phyloP scores from a whole-genome alignment of 2,329 filamentous ascomycete genomes.

The Colletotrichum gloeosporioides region DNA sequence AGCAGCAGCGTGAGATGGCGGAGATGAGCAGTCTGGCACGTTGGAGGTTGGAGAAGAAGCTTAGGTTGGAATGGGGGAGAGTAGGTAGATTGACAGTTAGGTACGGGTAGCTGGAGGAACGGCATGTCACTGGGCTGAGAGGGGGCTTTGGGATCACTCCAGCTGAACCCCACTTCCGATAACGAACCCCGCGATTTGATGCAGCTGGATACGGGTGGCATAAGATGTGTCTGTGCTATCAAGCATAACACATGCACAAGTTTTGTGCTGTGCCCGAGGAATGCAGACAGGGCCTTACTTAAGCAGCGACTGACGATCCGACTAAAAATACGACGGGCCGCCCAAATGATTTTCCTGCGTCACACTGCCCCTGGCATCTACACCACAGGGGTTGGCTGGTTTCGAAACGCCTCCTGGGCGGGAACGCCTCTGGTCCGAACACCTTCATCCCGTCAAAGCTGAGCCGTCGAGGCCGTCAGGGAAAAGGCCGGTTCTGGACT shows the following conservation, averaged over 20 bases:
- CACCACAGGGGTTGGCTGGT: conserved; percentile 3
- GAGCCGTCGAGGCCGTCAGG: neutral
- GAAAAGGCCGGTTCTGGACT: neutral
- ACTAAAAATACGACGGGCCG: neutral
- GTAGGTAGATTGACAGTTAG: neutral
- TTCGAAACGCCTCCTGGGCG: conserved; percentile 20
- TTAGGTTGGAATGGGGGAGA: neutral
- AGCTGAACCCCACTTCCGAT: conserved; percentile 8
- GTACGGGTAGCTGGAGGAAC: neutral
- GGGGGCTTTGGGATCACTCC: neutral
- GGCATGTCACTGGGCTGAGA: neutral
- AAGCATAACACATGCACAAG: neutral
- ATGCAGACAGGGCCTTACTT: neutral
- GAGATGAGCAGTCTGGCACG: neutral
- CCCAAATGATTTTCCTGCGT: conserved; percentile 7
- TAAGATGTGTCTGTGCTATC: neutral
- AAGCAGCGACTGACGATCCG: neutral
- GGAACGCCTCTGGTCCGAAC: conserved; percentile 16
- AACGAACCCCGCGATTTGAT: conserved; percentile 19
- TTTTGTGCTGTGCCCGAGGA: neutral
- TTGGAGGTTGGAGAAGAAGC: neutral
- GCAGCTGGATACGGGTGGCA: neutral
- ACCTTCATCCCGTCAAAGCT: conserved; percentile 4
- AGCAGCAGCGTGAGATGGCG: neutral
- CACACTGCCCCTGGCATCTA: neutral